A percentile compares a stretch with the other conserved stretches of the same genome.
These are phyloP conservation scores for Tilletiopsis washingtonensis DNA, from an alignment of 1,284 basidiomycete species.

Conservation along the genomic window DNA sequence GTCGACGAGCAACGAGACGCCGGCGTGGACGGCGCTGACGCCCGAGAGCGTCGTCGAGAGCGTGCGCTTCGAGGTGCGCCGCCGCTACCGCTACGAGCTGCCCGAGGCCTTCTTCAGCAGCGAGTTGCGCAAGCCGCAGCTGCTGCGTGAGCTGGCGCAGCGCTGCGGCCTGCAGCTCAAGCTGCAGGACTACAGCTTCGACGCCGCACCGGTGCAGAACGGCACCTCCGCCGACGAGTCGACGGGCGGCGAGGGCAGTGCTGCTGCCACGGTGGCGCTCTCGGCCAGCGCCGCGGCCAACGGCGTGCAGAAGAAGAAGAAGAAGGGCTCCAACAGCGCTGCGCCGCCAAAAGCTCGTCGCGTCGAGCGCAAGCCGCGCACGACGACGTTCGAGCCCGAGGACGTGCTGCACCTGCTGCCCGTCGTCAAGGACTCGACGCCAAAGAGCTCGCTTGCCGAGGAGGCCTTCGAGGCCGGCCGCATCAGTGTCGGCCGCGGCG, in stretches of 20 bases:
- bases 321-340: conserved; percentile 15
- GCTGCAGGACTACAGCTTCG: conserved; percentile 52
- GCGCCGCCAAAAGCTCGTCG: too few species aligned
- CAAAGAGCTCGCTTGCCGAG: conserved; percentile 52
- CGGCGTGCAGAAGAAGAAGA: conserved; percentile 23
- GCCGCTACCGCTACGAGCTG: conserved; percentile 53
- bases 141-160: conserved; percentile 53
- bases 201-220: conserved; percentile 12
- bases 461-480: conserved; percentile 55
- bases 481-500: conserved; percentile 51
- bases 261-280: conserved; percentile 6
- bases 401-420: conserved; percentile 55
- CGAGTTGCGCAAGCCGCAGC: conserved; percentile 48
- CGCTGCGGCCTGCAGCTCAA: conserved; percentile 55
- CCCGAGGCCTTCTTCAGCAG: conserved; percentile 47
- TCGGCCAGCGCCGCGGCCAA: background rate
- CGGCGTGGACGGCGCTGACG: conserved; percentile 51
- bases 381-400: conserved; percentile 51
- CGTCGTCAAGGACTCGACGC: conserved; percentile 53
- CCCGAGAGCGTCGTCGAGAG: conserved; percentile 50
- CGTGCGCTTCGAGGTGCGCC: conserved; percentile 49
- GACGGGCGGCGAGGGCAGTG: conserved; percentile 36
- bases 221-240: conserved; percentile 10
- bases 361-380: conserved; percentile 17
- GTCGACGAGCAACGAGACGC: conserved; percentile 13